Evolutionary conservation across 176 grass and related monocot genomes (phyloP).

Genomic region (Carex littledalei): DNA sequence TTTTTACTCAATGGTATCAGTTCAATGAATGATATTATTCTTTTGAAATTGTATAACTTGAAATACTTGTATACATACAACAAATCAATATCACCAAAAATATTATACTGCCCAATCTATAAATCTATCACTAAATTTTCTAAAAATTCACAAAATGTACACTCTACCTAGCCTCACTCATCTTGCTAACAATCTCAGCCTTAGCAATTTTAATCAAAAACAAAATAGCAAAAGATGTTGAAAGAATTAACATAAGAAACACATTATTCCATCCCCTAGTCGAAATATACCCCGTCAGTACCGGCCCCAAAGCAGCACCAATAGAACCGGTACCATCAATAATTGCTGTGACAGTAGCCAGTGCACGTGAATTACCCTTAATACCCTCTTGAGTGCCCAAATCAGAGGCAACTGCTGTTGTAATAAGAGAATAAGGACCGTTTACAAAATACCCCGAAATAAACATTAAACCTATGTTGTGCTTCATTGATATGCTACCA

Average conservation of each 20-base stretch:
- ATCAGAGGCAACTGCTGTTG: constrained; percentile 88
- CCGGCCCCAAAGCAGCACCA: constrained; percentile 73
- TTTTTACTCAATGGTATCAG: not conserved
- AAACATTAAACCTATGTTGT: constrained; percentile 84
- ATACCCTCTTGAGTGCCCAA: constrained; percentile 72
- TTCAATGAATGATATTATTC: not conserved
- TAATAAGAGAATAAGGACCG: constrained; percentile 95
- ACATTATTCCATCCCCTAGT: constrained; percentile 93
- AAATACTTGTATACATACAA: not conserved
- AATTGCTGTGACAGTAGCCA: constrained; percentile 87
- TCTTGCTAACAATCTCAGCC: constrained; percentile 57
- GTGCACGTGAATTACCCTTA: constrained; percentile 74
- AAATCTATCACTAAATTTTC: not conserved
- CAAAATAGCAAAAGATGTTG: constrained; percentile 61
- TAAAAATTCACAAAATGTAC: not conserved
- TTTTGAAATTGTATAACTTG: not conserved
- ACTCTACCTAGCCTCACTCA: constrained; percentile 32
- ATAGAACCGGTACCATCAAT: constrained; percentile 86
- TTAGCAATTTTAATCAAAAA: constrained; percentile 77
- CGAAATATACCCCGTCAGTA: constrained; percentile 91
- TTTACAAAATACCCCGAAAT: constrained; percentile 89
- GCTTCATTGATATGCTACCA: constrained; percentile 66
- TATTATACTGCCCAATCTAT: not conserved
- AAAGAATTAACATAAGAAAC: constrained; percentile 84
- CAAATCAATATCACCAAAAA: not conserved